Base-by-base conservation (phyloP, 495 filamentous ascomycete species). In the Niebla homalea region DNA sequence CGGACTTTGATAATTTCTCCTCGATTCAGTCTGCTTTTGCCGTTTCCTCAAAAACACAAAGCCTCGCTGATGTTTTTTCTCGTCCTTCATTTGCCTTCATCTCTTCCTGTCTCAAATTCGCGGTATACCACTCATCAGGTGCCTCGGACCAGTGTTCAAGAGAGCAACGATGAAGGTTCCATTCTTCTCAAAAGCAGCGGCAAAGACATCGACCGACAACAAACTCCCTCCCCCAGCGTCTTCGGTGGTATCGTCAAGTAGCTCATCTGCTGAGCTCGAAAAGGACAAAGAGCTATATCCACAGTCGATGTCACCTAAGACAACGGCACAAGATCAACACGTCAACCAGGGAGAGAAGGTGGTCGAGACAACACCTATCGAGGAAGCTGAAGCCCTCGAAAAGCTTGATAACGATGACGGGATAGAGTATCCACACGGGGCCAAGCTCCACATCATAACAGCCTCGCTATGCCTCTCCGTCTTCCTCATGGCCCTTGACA, bases 401-500 rank as follows among this genome's bases (percentile, higher is more conserved):
- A 54, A 60, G 25, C 52, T 46, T 32, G 53, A 52, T n/a, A 32
- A 32, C 3, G 29, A 32, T 32, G 63, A 64, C 1, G 70, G 71
- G 16, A 64, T 67, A 35, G 66, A 74, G 37, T 81, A 81, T 53
- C 79, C 77, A 0, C 62, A 51, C 0, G 59, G 63, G 16, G 68
- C 68, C 57, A 78, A 67, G 46, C 63, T 85, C 5, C 52, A 57
- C 16, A 57, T 81, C 32, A 83, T 84, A 49, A 76, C 75, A 1
- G 66, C 76, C 48, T 79, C 76, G 14, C 58, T 85, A 18, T 75
- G 72, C 55, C 63, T 84, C 16, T 77, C 76, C 10, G 73, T 84
- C 11, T 83, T 85, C 56, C 75, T 79, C 43, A 72, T 83, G 65
- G 78, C 81, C 11, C 59, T 84, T 63, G 80, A 84, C 60, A 82